Conservation (phyloP, 2,329 filamentous ascomycete genomes). For the Ceratocystis harringtonii region DNA sequence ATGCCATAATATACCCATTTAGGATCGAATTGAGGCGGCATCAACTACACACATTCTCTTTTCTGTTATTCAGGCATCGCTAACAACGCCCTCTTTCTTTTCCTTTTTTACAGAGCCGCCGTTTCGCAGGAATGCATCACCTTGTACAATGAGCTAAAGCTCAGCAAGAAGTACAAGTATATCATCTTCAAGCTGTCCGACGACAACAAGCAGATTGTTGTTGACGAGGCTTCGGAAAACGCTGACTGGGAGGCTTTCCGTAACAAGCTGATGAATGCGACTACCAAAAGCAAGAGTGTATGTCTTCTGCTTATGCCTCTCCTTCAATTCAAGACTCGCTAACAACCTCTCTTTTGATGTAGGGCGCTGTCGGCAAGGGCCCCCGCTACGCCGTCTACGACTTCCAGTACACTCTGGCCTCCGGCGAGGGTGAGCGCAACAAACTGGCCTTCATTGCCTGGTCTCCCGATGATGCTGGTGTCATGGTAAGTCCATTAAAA, state of each 20-base stretch:
- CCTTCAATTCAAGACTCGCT: background rate
- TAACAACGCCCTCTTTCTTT: constrained; percentile 5
- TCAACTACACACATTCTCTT: background rate
- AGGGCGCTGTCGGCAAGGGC: constrained; percentile 48
- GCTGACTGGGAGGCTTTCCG: constrained; percentile 60
- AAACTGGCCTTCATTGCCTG: constrained; percentile 68
- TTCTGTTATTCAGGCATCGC: background rate
- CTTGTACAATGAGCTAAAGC: constrained; percentile 69
- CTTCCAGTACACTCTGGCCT: constrained; percentile 59
- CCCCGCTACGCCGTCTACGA: constrained; percentile 77
- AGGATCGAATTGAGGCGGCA: too few species aligned
- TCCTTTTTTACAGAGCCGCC: constrained; percentile 42
- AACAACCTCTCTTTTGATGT: constrained; percentile 6
- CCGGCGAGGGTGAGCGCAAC: constrained; percentile 60
- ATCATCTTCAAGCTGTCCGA: constrained; percentile 81
- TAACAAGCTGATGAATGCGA: constrained; percentile 58
- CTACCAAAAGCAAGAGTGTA: constrained; percentile 56
- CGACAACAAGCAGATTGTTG: constrained; percentile 66
- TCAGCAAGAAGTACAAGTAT: constrained; percentile 67
- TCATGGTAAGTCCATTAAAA: constrained; percentile 45
- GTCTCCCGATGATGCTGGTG: constrained; percentile 65
- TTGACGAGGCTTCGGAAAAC: constrained; percentile 56
- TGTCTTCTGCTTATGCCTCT: constrained; percentile 16
- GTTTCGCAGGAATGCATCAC: constrained; percentile 57
- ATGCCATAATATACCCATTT: too few species aligned